A percentile compares a stretch with the other conserved stretches of the same genome.
phyloP scores from a whole-genome alignment of 192 early-diverging fungal species.

The Mortierella claussenii region DNA sequence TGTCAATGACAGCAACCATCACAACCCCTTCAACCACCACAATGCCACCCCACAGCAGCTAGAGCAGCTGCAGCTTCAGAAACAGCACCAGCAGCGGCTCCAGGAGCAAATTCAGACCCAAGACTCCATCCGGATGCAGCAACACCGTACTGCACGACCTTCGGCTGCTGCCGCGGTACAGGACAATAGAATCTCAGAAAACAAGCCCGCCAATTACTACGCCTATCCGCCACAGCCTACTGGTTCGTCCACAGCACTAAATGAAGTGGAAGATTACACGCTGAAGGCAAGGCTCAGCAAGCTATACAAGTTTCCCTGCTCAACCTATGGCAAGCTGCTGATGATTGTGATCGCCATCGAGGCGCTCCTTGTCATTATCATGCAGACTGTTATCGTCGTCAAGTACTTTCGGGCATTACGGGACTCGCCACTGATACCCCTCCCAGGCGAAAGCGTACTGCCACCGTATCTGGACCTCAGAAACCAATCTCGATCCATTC shows the following conservation, averaged over 20 bases:
- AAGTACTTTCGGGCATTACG: constrained; percentile 31
- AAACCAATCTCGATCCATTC: constrained; percentile 57
- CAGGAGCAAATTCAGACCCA: constrained; percentile 25
- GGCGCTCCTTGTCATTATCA: constrained; percentile 40
- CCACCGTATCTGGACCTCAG: constrained; percentile 25
- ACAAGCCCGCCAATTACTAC: constrained; percentile 22
- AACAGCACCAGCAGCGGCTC: constrained; percentile 17
- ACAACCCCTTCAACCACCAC: constrained; percentile 2
- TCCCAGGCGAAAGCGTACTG: background rate
- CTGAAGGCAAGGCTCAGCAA: constrained; percentile 18
- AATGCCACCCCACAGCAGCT: constrained; percentile 21
- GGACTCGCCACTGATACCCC: constrained; percentile 11
- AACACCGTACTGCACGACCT: constrained; percentile 40
- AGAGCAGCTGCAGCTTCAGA: constrained; percentile 23
- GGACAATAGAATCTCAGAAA: constrained; percentile 7
- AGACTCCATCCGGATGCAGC: constrained; percentile 24
- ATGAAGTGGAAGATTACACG: background rate
- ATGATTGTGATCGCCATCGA: constrained; percentile 36
- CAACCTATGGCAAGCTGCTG: constrained; percentile 36
- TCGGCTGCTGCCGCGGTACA: constrained; percentile 12
- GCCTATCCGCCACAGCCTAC: constrained; percentile 32
- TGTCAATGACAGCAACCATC: background rate
- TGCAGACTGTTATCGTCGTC: constrained; percentile 41
- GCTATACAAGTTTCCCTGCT: constrained; percentile 39
- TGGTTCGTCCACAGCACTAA: background rate